A percentile compares a stretch with the other conserved stretches of the same genome.
Conservation (phyloP, 1,139 yeast genomes). For the Yamadazyma atmosphaerica region DNA sequence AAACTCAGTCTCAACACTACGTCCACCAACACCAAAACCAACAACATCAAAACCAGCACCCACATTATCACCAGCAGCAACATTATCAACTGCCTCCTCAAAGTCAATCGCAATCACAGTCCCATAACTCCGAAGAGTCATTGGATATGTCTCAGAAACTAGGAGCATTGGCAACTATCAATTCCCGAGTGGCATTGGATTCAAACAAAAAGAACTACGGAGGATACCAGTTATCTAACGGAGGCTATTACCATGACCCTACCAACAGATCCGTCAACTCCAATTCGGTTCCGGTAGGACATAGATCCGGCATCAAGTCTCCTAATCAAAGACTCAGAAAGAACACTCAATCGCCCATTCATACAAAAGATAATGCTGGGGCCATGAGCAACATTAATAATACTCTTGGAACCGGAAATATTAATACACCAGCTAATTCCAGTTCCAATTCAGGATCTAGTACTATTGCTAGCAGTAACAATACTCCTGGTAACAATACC, state of each 20-base stretch:
- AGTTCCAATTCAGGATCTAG: conserved; percentile 7
- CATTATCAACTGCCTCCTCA: background rate
- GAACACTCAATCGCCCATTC: conserved; percentile 11
- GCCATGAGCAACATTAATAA: conserved; percentile 9
- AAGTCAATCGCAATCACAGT: conserved; percentile 9
- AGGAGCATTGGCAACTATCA: conserved; percentile 64
- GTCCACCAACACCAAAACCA: background rate
- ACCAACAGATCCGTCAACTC: conserved; percentile 39
- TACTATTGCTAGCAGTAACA: conserved; percentile 2
- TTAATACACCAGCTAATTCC: no score
- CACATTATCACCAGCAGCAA: background rate
- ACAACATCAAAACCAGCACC: background rate
- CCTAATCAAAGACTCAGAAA: conserved; percentile 14
- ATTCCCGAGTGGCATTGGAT: conserved; percentile 60
- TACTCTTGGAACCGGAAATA: no score
- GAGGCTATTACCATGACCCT: conserved; percentile 24
- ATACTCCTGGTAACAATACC: conserved; percentile 10
- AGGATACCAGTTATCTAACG: conserved; percentile 5
- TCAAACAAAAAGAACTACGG: conserved; percentile 41
- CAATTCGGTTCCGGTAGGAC: conserved; percentile 35
- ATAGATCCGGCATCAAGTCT: conserved; percentile 16
- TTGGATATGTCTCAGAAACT: conserved; percentile 50
- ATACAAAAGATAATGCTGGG: conserved; percentile 4
- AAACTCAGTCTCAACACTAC: conserved; percentile 5
- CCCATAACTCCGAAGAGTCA: conserved; percentile 22